These are phyloP conservation scores for Trichothecium roseum DNA, from an alignment of 2,329 filamentous ascomycete species.

Conservation along the genomic window DNA sequence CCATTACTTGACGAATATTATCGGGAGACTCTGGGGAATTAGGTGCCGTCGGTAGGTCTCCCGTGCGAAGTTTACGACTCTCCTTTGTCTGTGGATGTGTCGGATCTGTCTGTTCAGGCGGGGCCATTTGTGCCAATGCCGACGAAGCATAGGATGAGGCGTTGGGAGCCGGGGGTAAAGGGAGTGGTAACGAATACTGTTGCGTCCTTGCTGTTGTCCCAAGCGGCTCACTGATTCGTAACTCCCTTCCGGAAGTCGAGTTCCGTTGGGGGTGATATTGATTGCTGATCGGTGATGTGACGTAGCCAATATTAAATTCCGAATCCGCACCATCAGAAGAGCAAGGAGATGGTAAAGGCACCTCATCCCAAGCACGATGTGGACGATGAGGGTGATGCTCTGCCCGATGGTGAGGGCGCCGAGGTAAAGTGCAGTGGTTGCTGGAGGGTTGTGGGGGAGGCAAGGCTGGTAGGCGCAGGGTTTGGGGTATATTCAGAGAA, in stretches of 20 bases:
- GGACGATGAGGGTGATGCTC: too few relatives aligned
- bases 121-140: too few relatives aligned
- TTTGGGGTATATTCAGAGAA: too few relatives aligned
- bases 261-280: constrained; percentile 21
- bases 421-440: constrained; percentile 4
- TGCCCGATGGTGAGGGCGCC: too few relatives aligned
- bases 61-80: too few relatives aligned
- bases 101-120: too few relatives aligned
- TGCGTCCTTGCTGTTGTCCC: neutral
- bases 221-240: constrained; percentile 18
- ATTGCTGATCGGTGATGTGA: constrained; percentile 40
- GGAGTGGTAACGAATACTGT: too few relatives aligned
- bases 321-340: constrained; percentile 46
- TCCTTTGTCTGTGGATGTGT: constrained; percentile 8
- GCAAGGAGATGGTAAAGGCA: constrained; percentile 24
- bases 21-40: constrained; percentile 16
- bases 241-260: constrained; percentile 15
- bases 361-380: constrained; percentile 9
- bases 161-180: constrained; percentile 22
- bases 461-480: neutral
- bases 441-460: constrained; percentile 9
- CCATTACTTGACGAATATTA: too few relatives aligned
- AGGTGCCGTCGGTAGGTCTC: constrained; percentile 19
- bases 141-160: too few relatives aligned
- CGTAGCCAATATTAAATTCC: constrained; percentile 54